Base-by-base conservation (phyloP, 345 rosid genomes). In the Pistacia atlantica region DNA sequence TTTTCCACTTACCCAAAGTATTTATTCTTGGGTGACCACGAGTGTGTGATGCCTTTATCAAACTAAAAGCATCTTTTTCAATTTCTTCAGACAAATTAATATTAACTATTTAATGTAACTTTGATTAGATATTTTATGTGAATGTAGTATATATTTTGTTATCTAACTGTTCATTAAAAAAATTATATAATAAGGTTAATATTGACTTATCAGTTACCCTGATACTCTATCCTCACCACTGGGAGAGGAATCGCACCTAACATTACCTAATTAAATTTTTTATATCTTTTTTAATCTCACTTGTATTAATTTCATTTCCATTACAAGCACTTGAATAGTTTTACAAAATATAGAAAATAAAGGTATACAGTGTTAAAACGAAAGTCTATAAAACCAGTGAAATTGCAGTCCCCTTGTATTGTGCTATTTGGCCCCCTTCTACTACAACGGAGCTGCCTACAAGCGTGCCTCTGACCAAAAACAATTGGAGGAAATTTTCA, bases 401-500 rank as follows among this genome's bases (percentile, higher is more conserved):
- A n/a, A 20, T 65, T n/a, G 38, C 46, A 63, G 13, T 31, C 4
- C 12, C 5, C 46, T 63, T 35, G 4, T 63, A 35, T 12, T 37
- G 18, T 14, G 25, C 25, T 25, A 25, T 25, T 25, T 25, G 25
- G 25, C 25, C 25, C 25, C 0, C 25, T 25, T 0, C 25, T 25
- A 25, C 25, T 25, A 25, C 25, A 25, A 25, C 0, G 25, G 74
- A 74, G 64, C 70, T 68, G 75, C n/a, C 75, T 11, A 51, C 22
- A 20, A 79, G 14, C 18, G 66, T 68, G 6, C 2, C 38, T 13
- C 22, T 63, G 16, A 69, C 64, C 1, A 80, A 49, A 79, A 11
- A 16, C 76, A 79, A 67, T 37, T 83, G 73, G 76, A 64, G 67
- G 63, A n/a, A 1, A 42, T 80, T 28, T 75, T 83, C 68, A 74